phyloP scores from a whole-genome alignment of 257 asterid species.

The Ehretia macrophylla region DNA sequence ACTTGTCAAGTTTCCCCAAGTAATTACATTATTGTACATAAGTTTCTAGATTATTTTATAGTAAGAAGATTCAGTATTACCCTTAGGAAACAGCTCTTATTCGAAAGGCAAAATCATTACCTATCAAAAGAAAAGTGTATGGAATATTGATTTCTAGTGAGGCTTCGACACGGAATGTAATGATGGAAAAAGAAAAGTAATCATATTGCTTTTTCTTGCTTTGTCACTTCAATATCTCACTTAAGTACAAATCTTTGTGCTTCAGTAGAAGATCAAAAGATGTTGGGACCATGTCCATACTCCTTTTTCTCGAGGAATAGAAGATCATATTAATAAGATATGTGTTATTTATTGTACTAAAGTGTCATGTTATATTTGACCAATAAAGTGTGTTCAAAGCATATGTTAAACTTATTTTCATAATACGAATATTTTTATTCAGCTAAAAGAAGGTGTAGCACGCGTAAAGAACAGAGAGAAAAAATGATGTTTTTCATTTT shows the following conservation, averaged over 20 bases:
- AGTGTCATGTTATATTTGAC: slow-evolving; percentile 19
- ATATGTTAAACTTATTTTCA: not conserved
- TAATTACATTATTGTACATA: too few relatives aligned
- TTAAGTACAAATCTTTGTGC: slow-evolving; percentile 35
- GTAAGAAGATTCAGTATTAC: too few relatives aligned
- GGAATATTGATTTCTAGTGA: not conserved
- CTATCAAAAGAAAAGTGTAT: not conserved
- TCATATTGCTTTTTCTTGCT: slow-evolving; percentile 32
- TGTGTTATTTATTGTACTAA: slow-evolving; percentile 4
- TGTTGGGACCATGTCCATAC: slow-evolving; percentile 45
- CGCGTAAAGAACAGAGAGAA: slow-evolving; percentile 4
- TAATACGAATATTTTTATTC: slow-evolving; percentile 3
- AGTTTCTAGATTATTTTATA: too few relatives aligned
- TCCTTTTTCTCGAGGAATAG: slow-evolving; percentile 18
- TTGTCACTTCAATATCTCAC: slow-evolving; percentile 34
- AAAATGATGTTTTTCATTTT: slow-evolving; percentile 8
- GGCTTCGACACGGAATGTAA: slow-evolving; percentile 2
- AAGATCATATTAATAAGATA: not conserved
- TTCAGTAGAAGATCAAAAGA: slow-evolving; percentile 40
- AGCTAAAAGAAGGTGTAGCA: slow-evolving; percentile 15
- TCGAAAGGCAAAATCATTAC: not conserved
- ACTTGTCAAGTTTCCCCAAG: too few relatives aligned
- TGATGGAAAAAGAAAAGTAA: slow-evolving; percentile 28
- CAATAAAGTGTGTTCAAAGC: slow-evolving; percentile 21
- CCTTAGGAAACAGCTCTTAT: not conserved